Percentiles rank a stretch among this genome's conserved stretches.
These are phyloP conservation scores for Eimeria tenella DNA, from an alignment of 169 alveolate species.

Conservation along the genomic window DNA sequence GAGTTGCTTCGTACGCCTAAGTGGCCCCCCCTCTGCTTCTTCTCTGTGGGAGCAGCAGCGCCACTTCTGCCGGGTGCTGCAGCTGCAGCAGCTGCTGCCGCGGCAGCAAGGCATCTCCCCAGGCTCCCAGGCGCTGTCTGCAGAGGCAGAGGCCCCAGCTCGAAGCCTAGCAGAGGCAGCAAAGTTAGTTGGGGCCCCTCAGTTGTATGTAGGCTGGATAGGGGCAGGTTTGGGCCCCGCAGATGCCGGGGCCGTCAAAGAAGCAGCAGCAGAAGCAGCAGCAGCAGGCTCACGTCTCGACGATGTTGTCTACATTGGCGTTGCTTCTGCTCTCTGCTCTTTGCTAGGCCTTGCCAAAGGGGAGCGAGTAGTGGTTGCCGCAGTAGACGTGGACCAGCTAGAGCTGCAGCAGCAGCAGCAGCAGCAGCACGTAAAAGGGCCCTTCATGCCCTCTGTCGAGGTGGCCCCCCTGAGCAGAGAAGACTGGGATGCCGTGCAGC, in stretches of 20 bases:
- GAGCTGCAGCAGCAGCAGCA: constrained; percentile 69
- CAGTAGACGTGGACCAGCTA: constrained; percentile 20
- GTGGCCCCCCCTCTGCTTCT: constrained; percentile 67
- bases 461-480: constrained; percentile 52
- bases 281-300: neutral
- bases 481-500: constrained; percentile 80
- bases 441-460: constrained; percentile 25
- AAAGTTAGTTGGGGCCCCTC: constrained; percentile 53
- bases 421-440: neutral
- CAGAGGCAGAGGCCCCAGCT: constrained; percentile 9
- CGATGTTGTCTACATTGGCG: neutral
- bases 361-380: constrained; percentile 49
- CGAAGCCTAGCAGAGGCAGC: constrained; percentile 18
- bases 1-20: constrained; percentile 61
- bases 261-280: constrained; percentile 54
- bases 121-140: neutral
- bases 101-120: neutral
- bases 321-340: constrained; percentile 36
- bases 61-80: constrained; percentile 76
- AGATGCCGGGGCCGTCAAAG: constrained; percentile 7
- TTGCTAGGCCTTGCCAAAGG: constrained; percentile 20
- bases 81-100: constrained; percentile 49
- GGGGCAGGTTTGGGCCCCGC: constrained; percentile 39
- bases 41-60: constrained; percentile 56
- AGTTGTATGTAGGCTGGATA: constrained; percentile 68